Base-by-base conservation (phyloP, 768 basidiomycete species). In the Lepiota brunneoincarnata region DNA sequence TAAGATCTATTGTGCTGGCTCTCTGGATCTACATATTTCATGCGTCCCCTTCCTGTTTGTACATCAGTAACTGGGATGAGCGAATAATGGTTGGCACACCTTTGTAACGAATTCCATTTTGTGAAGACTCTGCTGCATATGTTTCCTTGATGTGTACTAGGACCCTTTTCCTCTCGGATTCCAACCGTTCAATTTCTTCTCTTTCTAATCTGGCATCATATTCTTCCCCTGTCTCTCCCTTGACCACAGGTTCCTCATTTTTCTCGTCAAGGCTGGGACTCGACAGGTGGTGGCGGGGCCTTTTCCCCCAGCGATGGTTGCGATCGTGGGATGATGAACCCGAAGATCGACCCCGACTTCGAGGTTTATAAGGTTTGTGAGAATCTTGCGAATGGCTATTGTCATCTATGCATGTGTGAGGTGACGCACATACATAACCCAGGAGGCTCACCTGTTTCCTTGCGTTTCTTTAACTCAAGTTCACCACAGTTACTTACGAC, bases 401-500 rank as follows among this genome's bases (percentile, higher is more conserved):
- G 31, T 31, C 31, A 31, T 9, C 31, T 31, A 31, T 31, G 17
- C 20, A 26, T 21, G 2, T 12, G 31, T 47, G 18, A 17, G 9
- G 20, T 17, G 14, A 11, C 3, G 15, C 10, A 18, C 18, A 12
- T 17, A 11, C 21, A n/a, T 5, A 3, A 11, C 31, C 2, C 10
- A 10, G 2, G 34, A 3, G 11, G n/a, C 52, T 37, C 37, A 54
- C 52, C 21, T 28, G 35, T 61, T 28, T 49, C 20, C 21, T 78
- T 79, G 52, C 79, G 80, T 10, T 91, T 54, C 35, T 17, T 45
- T 17, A 54, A 76, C 65, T 91, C 87, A 35, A 96, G 82, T 64
- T 96, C 93, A 10, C 93, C 93, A 50, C 89, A 92, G 64, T 86
- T 90, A 2, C 76, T 69, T 57, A 96, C 82, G 9, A 79, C 69